Evolutionary conservation across 2,329 filamentous ascomycete genomes (phyloP), one percentile per base, ranked within the genome.

Genomic region (Claviceps monticola): DNA sequence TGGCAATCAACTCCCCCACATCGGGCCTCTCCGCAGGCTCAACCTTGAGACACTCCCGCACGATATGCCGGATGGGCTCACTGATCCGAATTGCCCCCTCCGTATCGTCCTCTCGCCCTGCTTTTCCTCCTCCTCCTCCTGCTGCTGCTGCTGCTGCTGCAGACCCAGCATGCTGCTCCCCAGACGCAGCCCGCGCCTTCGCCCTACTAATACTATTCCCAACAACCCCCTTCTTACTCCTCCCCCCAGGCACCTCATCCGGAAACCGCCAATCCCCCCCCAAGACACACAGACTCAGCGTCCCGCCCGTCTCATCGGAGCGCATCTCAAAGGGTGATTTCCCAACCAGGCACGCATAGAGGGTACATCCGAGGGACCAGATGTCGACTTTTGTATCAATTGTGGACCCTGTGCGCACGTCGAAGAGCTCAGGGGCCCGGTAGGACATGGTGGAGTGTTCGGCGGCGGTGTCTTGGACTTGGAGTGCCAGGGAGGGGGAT

Each of bases 391-490:
- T 96, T 13, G 90, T 95, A 68, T 97, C 93, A 62, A 98, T 85
- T 49, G 88, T 80, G 48, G 84, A 83, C 56, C 88, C 91, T 3
- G 89, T 96, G 70, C 95, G 95, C 52, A 97, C 93, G 66, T 98
- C 93, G 68, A 98, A 98, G 55, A 98, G 82, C 69, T 98, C 93
- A 0, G 93, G 93, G 1, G 93, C 93, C 54, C 93, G 88, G 71
- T 98, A 98, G 0, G 93, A 90, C 91, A 98, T 97, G 42, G 93
- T 98, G 57, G 84, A 91, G 74, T 97, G 91, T 67, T 98, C 93
- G 51, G 91, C 93, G 21, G 93, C 93, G 42, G 82, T 86, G 67
- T 98, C 93, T 70, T 97, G 93, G 38, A 95, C 86, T 50, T 90
- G 88, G 47, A 98, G 80, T 45, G 93, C 93, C 51, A 94, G 77